phyloP scores from a whole-genome alignment of 2,329 filamentous ascomycete genomes.

The Hirsutella minnesotensis region DNA sequence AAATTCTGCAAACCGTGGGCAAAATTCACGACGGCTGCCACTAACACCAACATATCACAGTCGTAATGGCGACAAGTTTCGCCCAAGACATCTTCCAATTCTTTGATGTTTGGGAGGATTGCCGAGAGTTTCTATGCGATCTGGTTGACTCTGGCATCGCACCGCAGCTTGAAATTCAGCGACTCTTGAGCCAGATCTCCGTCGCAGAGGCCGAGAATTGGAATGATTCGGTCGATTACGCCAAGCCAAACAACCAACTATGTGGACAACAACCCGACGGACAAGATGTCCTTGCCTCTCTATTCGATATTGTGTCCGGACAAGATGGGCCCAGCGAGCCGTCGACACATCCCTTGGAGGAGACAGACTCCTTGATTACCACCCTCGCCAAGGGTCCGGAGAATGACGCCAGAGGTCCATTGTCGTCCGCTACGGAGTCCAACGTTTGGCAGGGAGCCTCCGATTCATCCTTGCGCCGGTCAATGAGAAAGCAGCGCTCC shows the following conservation, averaged over 20 bases:
- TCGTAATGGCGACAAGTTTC: neutral
- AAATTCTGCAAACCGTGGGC: no score
- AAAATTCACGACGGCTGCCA: no score
- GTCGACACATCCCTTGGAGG: slow-evolving; percentile 15
- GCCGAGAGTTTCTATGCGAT: slow-evolving; percentile 18
- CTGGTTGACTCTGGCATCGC: slow-evolving; percentile 15
- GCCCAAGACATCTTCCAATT: slow-evolving; percentile 14
- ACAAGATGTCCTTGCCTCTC: slow-evolving; percentile 20
- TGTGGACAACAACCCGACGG: slow-evolving; percentile 14
- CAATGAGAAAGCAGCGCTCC: neutral
- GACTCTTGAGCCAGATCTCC: slow-evolving; percentile 18
- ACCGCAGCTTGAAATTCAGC: slow-evolving; percentile 14
- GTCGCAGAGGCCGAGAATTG: slow-evolving; percentile 21
- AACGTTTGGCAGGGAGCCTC: neutral
- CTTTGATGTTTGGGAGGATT: slow-evolving; percentile 21
- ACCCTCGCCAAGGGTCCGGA: slow-evolving; percentile 16
- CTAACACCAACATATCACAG: neutral
- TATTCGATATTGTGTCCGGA: slow-evolving; percentile 14
- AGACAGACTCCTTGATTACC: slow-evolving; percentile 25
- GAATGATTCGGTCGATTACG: slow-evolving; percentile 20
- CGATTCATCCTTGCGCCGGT: neutral
- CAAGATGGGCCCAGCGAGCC: slow-evolving; percentile 1
- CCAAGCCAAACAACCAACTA: slow-evolving; percentile 14
- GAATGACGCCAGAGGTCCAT: slow-evolving; percentile 8
- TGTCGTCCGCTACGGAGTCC: slow-evolving; percentile 5